These are phyloP conservation scores for Phoenix dactylifera DNA, from an alignment of 176 grass and related monocot species.

Conservation along the genomic window DNA sequence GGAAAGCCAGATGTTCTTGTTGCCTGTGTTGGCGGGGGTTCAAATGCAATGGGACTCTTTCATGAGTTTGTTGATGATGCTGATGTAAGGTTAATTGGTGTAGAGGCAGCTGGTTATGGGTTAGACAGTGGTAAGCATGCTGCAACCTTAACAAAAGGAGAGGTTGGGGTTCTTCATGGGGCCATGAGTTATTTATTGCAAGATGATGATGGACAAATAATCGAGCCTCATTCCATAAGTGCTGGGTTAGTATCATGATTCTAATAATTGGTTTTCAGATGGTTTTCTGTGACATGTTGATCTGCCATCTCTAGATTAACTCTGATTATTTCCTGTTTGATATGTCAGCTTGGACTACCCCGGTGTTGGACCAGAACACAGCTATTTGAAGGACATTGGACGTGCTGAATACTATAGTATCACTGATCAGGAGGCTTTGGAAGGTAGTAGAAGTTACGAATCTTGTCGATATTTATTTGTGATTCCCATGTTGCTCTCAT, in stretches of 20 bases:
- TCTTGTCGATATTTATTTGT: not conserved
- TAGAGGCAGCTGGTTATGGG: conserved; percentile 88
- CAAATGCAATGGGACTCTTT: conserved; percentile 96
- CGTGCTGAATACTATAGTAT: conserved; percentile 88
- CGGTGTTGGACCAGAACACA: conserved; percentile 92
- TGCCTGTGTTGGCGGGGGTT: conserved; percentile 89
- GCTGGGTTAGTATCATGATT: conserved; percentile 54
- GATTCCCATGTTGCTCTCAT: too few relatives aligned
- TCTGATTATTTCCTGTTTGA: conserved; percentile 17
- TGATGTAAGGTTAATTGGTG: conserved; percentile 74
- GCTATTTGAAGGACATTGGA: conserved; percentile 88
- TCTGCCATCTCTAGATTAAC: not conserved
- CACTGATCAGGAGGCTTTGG: conserved; percentile 86
- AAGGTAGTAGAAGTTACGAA: conserved; percentile 36
- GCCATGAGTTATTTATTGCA: conserved; percentile 93
- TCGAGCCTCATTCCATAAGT: conserved; percentile 97
- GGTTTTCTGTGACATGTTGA: not conserved
- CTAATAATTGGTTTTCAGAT: not conserved
- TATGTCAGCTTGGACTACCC: conserved; percentile 76
- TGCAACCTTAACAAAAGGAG: conserved; percentile 80
- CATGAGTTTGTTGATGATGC: conserved; percentile 89
- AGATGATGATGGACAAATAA: conserved; percentile 91
- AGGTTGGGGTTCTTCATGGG: conserved; percentile 93
- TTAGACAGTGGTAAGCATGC: conserved; percentile 86
- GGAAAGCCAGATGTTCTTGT: conserved; percentile 83